Conservation (phyloP, 345 rosid species). For the Fremontodendron californicum region DNA sequence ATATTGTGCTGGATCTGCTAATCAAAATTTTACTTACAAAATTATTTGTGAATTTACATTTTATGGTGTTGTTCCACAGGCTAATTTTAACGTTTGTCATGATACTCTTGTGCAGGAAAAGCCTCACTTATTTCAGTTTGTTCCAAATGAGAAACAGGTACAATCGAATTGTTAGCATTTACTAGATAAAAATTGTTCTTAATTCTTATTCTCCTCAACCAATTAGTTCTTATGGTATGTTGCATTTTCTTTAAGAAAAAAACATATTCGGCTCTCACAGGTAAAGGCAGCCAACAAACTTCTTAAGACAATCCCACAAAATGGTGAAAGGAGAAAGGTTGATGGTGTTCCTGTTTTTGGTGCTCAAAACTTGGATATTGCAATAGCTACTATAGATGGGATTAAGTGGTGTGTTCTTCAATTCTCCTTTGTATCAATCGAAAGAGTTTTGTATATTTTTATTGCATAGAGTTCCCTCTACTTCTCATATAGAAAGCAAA, state of each 20-base stretch:
- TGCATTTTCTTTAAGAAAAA: background rate
- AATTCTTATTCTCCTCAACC: background rate
- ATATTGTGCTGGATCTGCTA: background rate
- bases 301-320: slow-evolving; percentile 56
- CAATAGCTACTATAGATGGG: slow-evolving; percentile 89
- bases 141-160: slow-evolving; percentile 96
- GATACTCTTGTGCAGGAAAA: slow-evolving; percentile 57
- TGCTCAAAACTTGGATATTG: slow-evolving; percentile 92
- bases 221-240: background rate
- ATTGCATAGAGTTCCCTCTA: background rate
- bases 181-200: background rate
- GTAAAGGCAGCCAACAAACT: slow-evolving; percentile 91
- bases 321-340: slow-evolving; percentile 52
- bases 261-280: slow-evolving; percentile 30
- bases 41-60: background rate
- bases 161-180: background rate
- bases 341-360: slow-evolving; percentile 92
- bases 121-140: slow-evolving; percentile 87
- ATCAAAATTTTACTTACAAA: background rate
- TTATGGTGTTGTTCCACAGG: background rate
- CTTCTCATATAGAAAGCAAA: background rate
- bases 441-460: background rate
- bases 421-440: background rate
- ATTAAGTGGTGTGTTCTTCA: slow-evolving; percentile 68
- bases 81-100: slow-evolving; percentile 1